Conservation (phyloP, 345 rosid genomes). For the Gossypium rotundifolium region DNA sequence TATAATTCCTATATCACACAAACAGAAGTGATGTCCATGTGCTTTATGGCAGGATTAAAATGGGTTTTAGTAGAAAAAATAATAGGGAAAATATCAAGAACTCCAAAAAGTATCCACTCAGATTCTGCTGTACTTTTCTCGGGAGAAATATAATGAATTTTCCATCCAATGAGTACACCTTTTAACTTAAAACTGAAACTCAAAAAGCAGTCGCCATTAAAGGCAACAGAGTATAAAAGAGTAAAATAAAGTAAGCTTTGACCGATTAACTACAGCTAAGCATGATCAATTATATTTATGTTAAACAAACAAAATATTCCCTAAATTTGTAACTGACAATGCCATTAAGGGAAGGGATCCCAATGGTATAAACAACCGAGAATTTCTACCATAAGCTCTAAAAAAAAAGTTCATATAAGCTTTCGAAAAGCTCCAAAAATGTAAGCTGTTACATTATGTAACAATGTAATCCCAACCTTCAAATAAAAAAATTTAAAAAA, state of each 20-base stretch:
- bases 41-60: conserved; percentile 5
- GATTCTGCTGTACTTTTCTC: neutral
- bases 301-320: neutral
- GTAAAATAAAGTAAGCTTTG: conserved; percentile 5
- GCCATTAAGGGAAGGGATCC: neutral
- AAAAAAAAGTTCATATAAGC: too few relatives aligned
- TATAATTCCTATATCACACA: neutral
- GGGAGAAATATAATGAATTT: neutral
- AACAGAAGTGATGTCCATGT: neutral
- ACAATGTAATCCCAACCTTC: too few relatives aligned
- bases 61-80: neutral
- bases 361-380: neutral
- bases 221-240: neutral
- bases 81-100: neutral
- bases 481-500: too few relatives aligned
- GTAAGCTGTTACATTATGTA: too few relatives aligned
- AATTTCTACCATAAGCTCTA: neutral
- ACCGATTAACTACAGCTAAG: conserved; percentile 22
- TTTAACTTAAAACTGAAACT: conserved; percentile 6
- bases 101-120: neutral
- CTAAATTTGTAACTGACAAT: neutral
- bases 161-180: conserved; percentile 22
- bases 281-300: conserved; percentile 12
- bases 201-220: neutral
- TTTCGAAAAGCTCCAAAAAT: too few relatives aligned